These are phyloP conservation scores for Schwanniomyces etchellsii DNA, from an alignment of 1,139 yeast genomes.

Conservation along the genomic window DNA sequence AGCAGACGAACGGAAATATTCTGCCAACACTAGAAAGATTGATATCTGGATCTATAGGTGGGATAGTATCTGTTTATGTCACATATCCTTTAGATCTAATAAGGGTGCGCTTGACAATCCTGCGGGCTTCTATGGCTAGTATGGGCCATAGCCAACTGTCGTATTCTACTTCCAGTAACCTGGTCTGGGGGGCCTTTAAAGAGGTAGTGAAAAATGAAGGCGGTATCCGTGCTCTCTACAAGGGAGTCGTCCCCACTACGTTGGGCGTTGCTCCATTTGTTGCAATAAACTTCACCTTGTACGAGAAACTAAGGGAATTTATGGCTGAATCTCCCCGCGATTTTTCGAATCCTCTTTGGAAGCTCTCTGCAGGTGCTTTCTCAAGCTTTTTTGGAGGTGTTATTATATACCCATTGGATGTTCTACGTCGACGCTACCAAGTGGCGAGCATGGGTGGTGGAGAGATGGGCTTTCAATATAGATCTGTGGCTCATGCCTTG, in stretches of 20 bases:
- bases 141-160: slow-evolving; percentile 38
- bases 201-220: slow-evolving; percentile 74
- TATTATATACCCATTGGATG: slow-evolving; percentile 84
- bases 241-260: slow-evolving; percentile 85
- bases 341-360: slow-evolving; percentile 45
- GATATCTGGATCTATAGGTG: slow-evolving; percentile 76
- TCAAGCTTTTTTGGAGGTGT: slow-evolving; percentile 70
- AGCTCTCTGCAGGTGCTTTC: slow-evolving; percentile 75
- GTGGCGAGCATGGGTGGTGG: slow-evolving; percentile 80
- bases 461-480: slow-evolving; percentile 75
- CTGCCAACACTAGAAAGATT: slow-evolving; percentile 51
- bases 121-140: slow-evolving; percentile 70
- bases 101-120: slow-evolving; percentile 82
- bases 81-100: slow-evolving; percentile 93
- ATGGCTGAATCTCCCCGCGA: slow-evolving; percentile 32
- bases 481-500: slow-evolving; percentile 67
- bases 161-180: slow-evolving; percentile 53
- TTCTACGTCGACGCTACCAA: slow-evolving; percentile 83
- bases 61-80: slow-evolving; percentile 70
- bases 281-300: slow-evolving; percentile 85
- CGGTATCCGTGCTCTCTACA: slow-evolving; percentile 68
- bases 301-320: slow-evolving; percentile 69
- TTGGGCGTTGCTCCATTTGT: slow-evolving; percentile 96
- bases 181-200: slow-evolving; percentile 48
- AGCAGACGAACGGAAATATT: slow-evolving; percentile 28